Percentiles rank a stretch among this genome's conserved stretches.
Conservation (phyloP, 768 basidiomycete genomes). For the Saitozyma podzolica region DNA sequence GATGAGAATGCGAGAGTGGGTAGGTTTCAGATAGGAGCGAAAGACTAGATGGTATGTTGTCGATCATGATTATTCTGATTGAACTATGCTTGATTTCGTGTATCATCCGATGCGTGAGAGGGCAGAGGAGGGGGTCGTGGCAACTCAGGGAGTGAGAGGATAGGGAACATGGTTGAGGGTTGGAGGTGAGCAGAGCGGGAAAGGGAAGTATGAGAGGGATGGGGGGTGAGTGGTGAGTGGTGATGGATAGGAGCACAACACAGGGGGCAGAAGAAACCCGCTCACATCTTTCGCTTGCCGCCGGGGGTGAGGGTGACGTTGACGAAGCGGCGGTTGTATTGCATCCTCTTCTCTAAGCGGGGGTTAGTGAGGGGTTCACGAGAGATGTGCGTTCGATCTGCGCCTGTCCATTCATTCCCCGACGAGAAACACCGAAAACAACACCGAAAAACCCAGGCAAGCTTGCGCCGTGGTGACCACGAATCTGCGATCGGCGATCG, state of each 20-base stretch:
- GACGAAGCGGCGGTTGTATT: slow-evolving; percentile 67
- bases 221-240: neutral
- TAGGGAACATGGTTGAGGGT: neutral
- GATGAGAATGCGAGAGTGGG: neutral
- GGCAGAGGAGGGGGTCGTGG: slow-evolving; percentile 10
- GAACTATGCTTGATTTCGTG: slow-evolving; percentile 77
- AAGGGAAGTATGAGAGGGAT: slow-evolving; percentile 2
- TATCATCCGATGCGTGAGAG: slow-evolving; percentile 40
- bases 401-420: neutral
- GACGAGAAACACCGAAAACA: neutral
- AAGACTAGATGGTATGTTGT: slow-evolving; percentile 93
- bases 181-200: slow-evolving; percentile 11
- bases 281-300: slow-evolving; percentile 96
- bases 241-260: slow-evolving; percentile 1
- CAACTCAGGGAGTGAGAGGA: neutral
- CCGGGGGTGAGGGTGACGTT: slow-evolving; percentile 87
- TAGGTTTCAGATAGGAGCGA: slow-evolving; percentile 94
- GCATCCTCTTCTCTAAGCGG: slow-evolving; percentile 72
- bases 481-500: neutral
- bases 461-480: neutral
- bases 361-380: neutral
- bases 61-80: slow-evolving; percentile 78
- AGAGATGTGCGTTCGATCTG: neutral
- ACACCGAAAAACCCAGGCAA: neutral
- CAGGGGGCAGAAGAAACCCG: slow-evolving; percentile 43